phyloP scores from a whole-genome alignment of 2,329 filamentous ascomycete genomes.

The Trichoderma gracile region DNA sequence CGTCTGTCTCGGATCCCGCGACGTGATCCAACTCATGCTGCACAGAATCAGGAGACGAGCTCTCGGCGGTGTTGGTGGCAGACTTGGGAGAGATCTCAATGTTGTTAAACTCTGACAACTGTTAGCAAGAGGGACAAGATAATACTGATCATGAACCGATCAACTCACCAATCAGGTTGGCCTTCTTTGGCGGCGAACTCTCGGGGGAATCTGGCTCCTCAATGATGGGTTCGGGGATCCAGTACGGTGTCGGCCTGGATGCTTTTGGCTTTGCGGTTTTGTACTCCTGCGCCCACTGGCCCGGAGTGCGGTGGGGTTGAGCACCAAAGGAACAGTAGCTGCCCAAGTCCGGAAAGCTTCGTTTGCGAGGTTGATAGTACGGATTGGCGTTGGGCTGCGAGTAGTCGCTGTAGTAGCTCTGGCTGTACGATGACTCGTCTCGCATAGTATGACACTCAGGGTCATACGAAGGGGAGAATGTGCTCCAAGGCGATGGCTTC shows the following conservation, averaged over 20 bases:
- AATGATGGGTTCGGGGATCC: slow-evolving; percentile 38
- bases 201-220: slow-evolving; percentile 39
- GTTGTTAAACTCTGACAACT: slow-evolving; percentile 30
- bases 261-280: background rate
- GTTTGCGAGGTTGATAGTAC: slow-evolving; percentile 38
- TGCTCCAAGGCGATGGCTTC: slow-evolving; percentile 5
- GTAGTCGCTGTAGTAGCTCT: slow-evolving; percentile 30
- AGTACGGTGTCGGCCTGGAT: slow-evolving; percentile 24
- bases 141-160: background rate
- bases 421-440: slow-evolving; percentile 9
- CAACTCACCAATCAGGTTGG: slow-evolving; percentile 37
- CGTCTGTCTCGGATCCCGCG: background rate
- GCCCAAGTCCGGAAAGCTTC: slow-evolving; percentile 25
- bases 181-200: slow-evolving; percentile 30
- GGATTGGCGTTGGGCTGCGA: slow-evolving; percentile 38
- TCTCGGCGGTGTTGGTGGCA: background rate
- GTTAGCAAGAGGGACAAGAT: background rate
- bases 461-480: slow-evolving; percentile 10
- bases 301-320: slow-evolving; percentile 7
- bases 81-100: slow-evolving; percentile 3
- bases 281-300: slow-evolving; percentile 16
- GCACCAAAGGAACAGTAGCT: slow-evolving; percentile 13
- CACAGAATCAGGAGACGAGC: slow-evolving; percentile 18
- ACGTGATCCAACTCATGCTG: background rate
- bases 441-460: slow-evolving; percentile 3